Evolutionary conservation across 495 filamentous ascomycete species (phyloP), one percentile per base, ranked within the genome.

Genomic region (Recurvomyces mirabilis): DNA sequence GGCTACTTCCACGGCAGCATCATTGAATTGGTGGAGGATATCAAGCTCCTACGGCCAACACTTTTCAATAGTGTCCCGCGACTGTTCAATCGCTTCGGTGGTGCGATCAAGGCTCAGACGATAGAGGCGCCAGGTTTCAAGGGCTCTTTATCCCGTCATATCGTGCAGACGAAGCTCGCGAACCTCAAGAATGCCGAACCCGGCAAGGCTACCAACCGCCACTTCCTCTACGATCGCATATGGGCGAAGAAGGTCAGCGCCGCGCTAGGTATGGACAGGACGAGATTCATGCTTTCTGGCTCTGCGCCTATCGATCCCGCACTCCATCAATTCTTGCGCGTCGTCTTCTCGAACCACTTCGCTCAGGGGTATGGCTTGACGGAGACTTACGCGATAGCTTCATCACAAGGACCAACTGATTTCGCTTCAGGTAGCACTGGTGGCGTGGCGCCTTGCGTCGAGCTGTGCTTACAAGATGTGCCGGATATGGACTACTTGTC

Each of bases 1-100:
- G 91, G 93, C 18, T 98, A 89, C 60, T 98, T 93, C 72, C 89
- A 94, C 52, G 91, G 91, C 35, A 83, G 94, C 55, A 85, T 96
- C 54, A 53, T 82, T 4, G 82, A 80, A 47, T 69, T 98, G 12
- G 76, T 94, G 3, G 93, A 98, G 52, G 91, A 98, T 58, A 59
- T 98, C 59, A 94, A 98, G 68, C 49, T 82, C 12, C 69, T 98
- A 30, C 77, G 75, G 15, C 91, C 91, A 1, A 93, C 82, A 11
- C 72, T 68, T 7, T 88, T 98, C 61, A 77, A 78, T 54, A 94
- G 85, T 10, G 91, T 98, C 9, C 91, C 91, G 4, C 79, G 91
- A 41, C 75, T 98, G 10, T 96, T 76, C 71, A 94, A 88, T 56
- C 79, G 84, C n/a, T 93, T 96, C 60, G 84, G 78, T 53, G 75